These are phyloP conservation scores for Xylariaceae sp. DNA, from an alignment of 2,329 filamentous ascomycete genomes.

Conservation along the genomic window DNA sequence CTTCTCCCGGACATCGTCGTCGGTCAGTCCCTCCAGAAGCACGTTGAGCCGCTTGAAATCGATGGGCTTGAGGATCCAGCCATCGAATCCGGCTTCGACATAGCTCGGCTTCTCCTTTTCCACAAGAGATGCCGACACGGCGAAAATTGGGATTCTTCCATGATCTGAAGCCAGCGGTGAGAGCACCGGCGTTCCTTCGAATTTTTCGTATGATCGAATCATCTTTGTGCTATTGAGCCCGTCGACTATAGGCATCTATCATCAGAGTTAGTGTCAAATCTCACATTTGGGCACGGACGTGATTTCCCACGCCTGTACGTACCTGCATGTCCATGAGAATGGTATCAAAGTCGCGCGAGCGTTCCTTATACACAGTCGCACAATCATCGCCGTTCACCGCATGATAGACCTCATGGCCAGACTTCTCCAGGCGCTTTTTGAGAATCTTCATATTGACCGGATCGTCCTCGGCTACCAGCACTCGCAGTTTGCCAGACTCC, in stretches of 20 bases:
- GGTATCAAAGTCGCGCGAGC: slow-evolving; percentile 59
- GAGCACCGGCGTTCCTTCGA: slow-evolving; percentile 36
- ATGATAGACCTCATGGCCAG: slow-evolving; percentile 63
- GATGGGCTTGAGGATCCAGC: slow-evolving; percentile 85
- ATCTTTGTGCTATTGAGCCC: slow-evolving; percentile 75
- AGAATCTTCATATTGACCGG: slow-evolving; percentile 80
- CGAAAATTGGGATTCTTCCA: slow-evolving; percentile 70
- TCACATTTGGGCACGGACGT: no score
- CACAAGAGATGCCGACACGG: slow-evolving; percentile 74
- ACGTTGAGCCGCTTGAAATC: slow-evolving; percentile 67
- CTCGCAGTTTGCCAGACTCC: slow-evolving; percentile 37
- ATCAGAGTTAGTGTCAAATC: no score
- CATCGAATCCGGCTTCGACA: slow-evolving; percentile 74
- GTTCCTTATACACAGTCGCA: slow-evolving; percentile 59
- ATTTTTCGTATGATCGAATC: slow-evolving; percentile 67
- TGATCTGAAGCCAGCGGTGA: slow-evolving; percentile 54
- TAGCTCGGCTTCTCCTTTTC: slow-evolving; percentile 65
- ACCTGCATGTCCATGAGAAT: slow-evolving; percentile 93
- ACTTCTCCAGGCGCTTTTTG: slow-evolving; percentile 69
- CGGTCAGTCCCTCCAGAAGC: slow-evolving; percentile 62
- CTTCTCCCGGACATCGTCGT: slow-evolving; percentile 47
- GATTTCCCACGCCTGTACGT: no score
- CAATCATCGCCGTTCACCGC: slow-evolving; percentile 84
- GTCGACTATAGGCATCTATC: slow-evolving; percentile 92
- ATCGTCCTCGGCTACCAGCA: slow-evolving; percentile 82